Base-by-base conservation (phyloP, 306 rosid species). In the Mimosa bimucronata region DNA sequence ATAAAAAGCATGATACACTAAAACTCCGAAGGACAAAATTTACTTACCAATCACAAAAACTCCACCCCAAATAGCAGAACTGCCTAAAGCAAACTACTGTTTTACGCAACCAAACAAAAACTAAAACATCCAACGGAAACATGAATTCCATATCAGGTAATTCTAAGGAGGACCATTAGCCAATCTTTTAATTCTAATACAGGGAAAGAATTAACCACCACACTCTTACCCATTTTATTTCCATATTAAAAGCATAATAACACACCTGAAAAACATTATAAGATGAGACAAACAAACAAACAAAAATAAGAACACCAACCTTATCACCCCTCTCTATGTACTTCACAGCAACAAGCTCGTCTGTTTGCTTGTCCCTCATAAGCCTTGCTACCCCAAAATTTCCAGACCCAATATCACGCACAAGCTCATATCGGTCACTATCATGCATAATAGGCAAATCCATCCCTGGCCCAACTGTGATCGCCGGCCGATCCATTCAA, bases 21-120 rank as follows among this genome's bases (percentile, higher is more conserved):
- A 37, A 66, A 66, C 19, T 19, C 34, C 53, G 23, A 41, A 41
- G n/a, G 34, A 40, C 12, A 68, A 25, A n/a, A 68, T 21, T 11
- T 21, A 4, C 52, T 40, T 11, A 12, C 52, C n/a, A 68, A n/a
- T 40, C 14, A 68, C 31, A 38, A 42, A 38, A 37, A 37, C 48
- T 9, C 19, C 73, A 67, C 50, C 50, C 73, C 19, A 38, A 7
- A 11, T 50, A 34, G 16, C 46, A 38, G 28, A 66, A 66, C 21
- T 12, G 21, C 45, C 42, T 7, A 7, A 66, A 66, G 46, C 46
- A 34, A 66, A 66, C 21, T 28, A 53, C 79, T 66, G n/a, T 28
- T 65, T 30, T 72, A 30, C 60, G 67, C 73, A 19, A 72, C 55
- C 80, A 31, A 84, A 66, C 73, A 65, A 80, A 75, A 79, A 80